Conservation (phyloP, 305 asterid species). For the Fraxinus xanthoxyloides region DNA sequence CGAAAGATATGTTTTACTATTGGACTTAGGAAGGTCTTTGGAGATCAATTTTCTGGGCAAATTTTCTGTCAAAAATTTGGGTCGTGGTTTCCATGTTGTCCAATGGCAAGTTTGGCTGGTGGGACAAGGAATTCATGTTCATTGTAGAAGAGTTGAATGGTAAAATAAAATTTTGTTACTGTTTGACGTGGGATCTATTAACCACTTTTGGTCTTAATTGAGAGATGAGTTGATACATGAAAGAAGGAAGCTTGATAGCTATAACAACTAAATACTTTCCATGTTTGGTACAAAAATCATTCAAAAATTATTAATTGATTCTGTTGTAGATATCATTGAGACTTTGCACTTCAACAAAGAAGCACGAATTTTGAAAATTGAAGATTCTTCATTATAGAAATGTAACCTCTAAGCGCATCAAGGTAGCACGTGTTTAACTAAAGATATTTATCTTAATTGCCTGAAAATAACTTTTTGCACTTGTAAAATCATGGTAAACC, state of each 20-base stretch:
- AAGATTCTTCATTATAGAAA: neutral
- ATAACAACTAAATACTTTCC: neutral
- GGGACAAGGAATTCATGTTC: neutral
- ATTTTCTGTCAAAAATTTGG: neutral
- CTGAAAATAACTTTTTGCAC: neutral
- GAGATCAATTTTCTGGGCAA: neutral
- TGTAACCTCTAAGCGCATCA: neutral
- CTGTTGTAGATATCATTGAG: neutral
- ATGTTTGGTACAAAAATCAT: neutral
- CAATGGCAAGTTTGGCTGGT: neutral
- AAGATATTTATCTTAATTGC: neutral
- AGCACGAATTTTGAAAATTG: neutral
- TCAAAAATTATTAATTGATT: neutral
- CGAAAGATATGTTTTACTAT: neutral
- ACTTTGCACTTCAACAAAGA: neutral
- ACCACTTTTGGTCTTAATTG: neutral
- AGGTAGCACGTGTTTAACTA: neutral
- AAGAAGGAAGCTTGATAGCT: neutral
- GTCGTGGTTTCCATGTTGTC: neutral
- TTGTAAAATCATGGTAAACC: neutral
- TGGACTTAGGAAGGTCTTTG: neutral
- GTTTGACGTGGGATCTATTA: neutral
- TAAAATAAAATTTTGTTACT: neutral
- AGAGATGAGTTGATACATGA: neutral
- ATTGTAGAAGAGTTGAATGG: neutral